A percentile compares a stretch with the other conserved stretches of the same genome.
Conservation (phyloP, 2,329 filamentous ascomycete genomes). For the Exophiala aquamarina region DNA sequence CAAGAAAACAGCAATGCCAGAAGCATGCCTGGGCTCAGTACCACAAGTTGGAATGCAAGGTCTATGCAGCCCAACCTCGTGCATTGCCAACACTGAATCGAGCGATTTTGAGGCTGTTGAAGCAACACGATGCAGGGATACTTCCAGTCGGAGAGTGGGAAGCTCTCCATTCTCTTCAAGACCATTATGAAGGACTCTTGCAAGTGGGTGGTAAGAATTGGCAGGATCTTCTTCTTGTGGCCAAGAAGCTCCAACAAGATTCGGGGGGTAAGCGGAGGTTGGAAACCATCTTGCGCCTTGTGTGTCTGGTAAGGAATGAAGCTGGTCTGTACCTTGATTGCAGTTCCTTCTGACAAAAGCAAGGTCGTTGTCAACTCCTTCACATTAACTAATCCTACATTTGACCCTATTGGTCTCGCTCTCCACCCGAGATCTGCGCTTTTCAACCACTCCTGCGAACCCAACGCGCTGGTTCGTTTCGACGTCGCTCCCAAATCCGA, state of each 20-base stretch:
- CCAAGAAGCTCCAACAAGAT: constrained; percentile 56
- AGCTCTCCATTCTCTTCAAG: constrained; percentile 45
- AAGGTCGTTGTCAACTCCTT: constrained; percentile 60
- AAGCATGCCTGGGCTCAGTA: constrained; percentile 57
- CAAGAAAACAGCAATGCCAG: constrained; percentile 54
- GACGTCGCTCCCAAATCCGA: constrained; percentile 44
- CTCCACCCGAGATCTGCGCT: constrained; percentile 55
- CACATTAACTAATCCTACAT: constrained; percentile 55
- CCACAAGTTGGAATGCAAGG: constrained; percentile 61
- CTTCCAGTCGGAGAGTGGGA: constrained; percentile 43
- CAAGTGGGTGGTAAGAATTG: constrained; percentile 41
- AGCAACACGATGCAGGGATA: constrained; percentile 40
- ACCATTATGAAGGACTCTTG: constrained; percentile 51
- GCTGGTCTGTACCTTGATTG: not conserved
- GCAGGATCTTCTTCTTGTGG: constrained; percentile 52
- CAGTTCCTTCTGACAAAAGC: not conserved
- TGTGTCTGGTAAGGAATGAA: constrained; percentile 29
- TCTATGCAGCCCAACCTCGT: constrained; percentile 48
- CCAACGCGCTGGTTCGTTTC: constrained; percentile 60
- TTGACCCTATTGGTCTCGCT: constrained; percentile 60
- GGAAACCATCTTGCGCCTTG: constrained; percentile 44
- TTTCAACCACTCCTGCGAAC: constrained; percentile 63
- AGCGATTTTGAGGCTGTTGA: constrained; percentile 55
- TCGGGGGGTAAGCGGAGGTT: constrained; percentile 47
- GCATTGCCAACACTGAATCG: constrained; percentile 57